These are phyloP conservation scores for Microsporum audouinii DNA, from an alignment of 2,329 filamentous ascomycete species.

Conservation along the genomic window DNA sequence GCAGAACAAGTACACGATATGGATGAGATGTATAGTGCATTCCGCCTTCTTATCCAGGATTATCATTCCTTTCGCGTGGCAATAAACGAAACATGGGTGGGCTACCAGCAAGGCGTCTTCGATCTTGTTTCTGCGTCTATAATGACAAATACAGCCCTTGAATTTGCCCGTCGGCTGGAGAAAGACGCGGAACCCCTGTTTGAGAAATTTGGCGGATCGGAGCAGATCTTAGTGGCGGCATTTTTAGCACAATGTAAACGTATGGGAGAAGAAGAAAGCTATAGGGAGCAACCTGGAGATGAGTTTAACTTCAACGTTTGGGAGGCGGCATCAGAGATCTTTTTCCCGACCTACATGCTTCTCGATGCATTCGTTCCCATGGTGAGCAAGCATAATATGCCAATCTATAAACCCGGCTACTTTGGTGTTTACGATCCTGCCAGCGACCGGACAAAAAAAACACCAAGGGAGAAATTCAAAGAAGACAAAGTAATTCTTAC, in stretches of 20 bases:
- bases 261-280: slow-evolving; percentile 8
- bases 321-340: not conserved
- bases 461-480: slow-evolving; percentile 22
- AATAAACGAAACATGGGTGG: slow-evolving; percentile 16
- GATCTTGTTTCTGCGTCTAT: slow-evolving; percentile 20
- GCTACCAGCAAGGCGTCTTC: slow-evolving; percentile 14
- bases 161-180: slow-evolving; percentile 18
- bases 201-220: slow-evolving; percentile 11
- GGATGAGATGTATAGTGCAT: slow-evolving; percentile 14
- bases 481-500: slow-evolving; percentile 29
- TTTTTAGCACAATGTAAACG: slow-evolving; percentile 9
- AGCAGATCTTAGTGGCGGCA: slow-evolving; percentile 9
- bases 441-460: slow-evolving; percentile 16
- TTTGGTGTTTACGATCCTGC: slow-evolving; percentile 12
- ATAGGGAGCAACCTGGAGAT: slow-evolving; percentile 10
- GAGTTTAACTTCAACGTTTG: slow-evolving; percentile 15
- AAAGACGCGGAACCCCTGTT: slow-evolving; percentile 15
- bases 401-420: slow-evolving; percentile 2
- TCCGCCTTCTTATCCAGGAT: slow-evolving; percentile 18
- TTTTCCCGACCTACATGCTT: slow-evolving; percentile 11
- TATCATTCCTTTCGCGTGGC: slow-evolving; percentile 14
- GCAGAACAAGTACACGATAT: slow-evolving; percentile 24
- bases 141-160: slow-evolving; percentile 20
- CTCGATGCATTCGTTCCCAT: slow-evolving; percentile 10
- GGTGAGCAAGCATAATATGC: not conserved